Percentiles rank a stretch among this genome's conserved stretches.
These are phyloP conservation scores for Pythium rishiriense DNA, from an alignment of 352 stramenopile genomes.

Conservation along the genomic window DNA sequence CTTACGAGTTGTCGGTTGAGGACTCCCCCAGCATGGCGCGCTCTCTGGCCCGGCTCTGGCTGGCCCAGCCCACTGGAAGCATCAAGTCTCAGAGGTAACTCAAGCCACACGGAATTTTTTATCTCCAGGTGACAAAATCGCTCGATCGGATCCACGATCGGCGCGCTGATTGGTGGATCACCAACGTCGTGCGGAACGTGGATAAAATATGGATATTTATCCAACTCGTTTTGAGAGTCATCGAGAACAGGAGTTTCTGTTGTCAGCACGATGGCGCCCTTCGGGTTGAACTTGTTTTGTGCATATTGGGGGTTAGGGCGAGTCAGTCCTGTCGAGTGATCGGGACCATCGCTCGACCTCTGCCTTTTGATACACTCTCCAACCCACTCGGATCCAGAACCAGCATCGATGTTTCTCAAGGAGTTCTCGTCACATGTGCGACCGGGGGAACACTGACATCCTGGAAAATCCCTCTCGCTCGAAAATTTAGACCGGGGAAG, in stretches of 20 bases:
- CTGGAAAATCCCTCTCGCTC: not conserved
- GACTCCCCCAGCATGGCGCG: not conserved
- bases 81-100: conserved; percentile 22
- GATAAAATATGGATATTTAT: conserved; percentile 2
- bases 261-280: not conserved
- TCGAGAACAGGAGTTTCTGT: not conserved
- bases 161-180: not conserved
- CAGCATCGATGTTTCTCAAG: not conserved
- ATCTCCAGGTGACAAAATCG: conserved; percentile 8
- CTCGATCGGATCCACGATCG: not conserved
- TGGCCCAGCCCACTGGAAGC: not conserved
- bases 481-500: not conserved
- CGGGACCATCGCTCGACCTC: not conserved
- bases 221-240: not conserved
- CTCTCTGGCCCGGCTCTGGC: conserved; percentile 3
- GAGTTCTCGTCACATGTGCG: not conserved
- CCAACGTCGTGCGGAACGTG: not conserved
- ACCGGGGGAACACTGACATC: not conserved
- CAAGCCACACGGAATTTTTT: no score
- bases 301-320: conserved; percentile 16
- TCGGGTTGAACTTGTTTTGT: conserved; percentile 17
- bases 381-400: no score
- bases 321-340: conserved; percentile 13
- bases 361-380: not conserved
- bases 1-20: conserved; percentile 15